phyloP scores from a whole-genome alignment of 306 rosid species.

The Abrus pulchellus region DNA sequence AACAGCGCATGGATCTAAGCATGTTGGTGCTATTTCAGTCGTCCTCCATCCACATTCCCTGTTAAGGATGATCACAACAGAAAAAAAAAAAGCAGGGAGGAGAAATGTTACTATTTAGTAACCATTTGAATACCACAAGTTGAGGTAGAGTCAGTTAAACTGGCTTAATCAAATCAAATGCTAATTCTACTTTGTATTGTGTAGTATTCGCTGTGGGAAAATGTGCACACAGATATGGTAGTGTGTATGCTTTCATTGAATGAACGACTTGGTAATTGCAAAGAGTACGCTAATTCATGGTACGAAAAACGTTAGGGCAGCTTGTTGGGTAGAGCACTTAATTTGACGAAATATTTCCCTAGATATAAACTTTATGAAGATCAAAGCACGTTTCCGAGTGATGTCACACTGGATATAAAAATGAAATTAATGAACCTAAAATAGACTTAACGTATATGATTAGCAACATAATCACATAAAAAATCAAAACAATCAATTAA shows the following conservation, averaged over 20 bases:
- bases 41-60: constrained; percentile 95
- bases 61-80: constrained; percentile 45
- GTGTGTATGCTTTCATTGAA: background rate
- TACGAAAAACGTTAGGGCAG: background rate
- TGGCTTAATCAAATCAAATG: constrained; percentile 14
- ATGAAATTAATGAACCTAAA: constrained; percentile 27
- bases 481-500: background rate
- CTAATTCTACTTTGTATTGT: constrained; percentile 2
- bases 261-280: background rate
- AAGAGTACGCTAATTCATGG: background rate
- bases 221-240: constrained; percentile 9
- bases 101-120: constrained; percentile 5
- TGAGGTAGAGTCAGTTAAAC: background rate
- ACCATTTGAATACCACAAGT: constrained; percentile 25
- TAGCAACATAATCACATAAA: constrained; percentile 10
- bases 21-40: constrained; percentile 64
- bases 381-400: background rate
- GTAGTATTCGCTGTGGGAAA: background rate
- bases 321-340: constrained; percentile 4
- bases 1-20: constrained; percentile 92
- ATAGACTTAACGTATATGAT: background rate
- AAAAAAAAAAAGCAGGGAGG: constrained; percentile 21
- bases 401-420: background rate
- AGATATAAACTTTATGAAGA: background rate
- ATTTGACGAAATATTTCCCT: background rate